Percentiles rank a stretch among this genome's conserved stretches.
Evolutionary conservation across 2,329 filamentous ascomycete species (phyloP).

Genomic region (Bertia moriformis): DNA sequence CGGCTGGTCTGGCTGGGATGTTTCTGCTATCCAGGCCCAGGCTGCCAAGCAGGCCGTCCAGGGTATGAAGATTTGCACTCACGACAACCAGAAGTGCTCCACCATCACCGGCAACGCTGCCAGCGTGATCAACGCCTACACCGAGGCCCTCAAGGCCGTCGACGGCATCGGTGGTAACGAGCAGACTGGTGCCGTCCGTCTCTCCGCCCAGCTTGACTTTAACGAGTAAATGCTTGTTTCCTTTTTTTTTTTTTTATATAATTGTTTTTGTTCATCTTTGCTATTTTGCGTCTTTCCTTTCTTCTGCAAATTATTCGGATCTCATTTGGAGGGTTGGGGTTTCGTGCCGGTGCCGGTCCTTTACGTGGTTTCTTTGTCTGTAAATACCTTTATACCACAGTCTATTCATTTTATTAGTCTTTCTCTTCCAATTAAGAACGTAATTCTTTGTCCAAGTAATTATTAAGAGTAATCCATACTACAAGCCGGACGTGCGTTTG

Average conservation of each 20-base stretch:
- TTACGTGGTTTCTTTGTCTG: too few relatives aligned
- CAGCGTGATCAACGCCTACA: constrained; percentile 18
- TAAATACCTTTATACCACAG: too few relatives aligned
- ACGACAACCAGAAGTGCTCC: constrained; percentile 9
- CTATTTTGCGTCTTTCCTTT: background rate
- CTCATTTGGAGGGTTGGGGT: too few relatives aligned
- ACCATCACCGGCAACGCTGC: constrained; percentile 9
- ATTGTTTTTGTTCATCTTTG: background rate
- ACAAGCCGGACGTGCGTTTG: too few relatives aligned
- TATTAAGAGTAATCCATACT: too few relatives aligned
- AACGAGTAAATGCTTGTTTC: background rate
- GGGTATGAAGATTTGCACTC: constrained; percentile 20
- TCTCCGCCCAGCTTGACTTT: background rate
- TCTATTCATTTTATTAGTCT: too few relatives aligned
- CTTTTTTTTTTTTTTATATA: background rate
- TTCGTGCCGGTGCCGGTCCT: too few relatives aligned
- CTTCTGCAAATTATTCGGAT: background rate
- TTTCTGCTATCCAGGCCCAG: constrained; percentile 29
- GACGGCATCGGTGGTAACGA: constrained; percentile 26
- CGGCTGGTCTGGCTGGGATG: constrained; percentile 34
- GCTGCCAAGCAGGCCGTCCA: constrained; percentile 12
- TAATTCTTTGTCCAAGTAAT: too few relatives aligned
- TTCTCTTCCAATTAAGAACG: too few relatives aligned
- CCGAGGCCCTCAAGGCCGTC: constrained; percentile 16
- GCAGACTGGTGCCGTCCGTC: background rate